Evolutionary conservation across 306 rosid species (phyloP).

Genomic region (Vicia villosa): DNA sequence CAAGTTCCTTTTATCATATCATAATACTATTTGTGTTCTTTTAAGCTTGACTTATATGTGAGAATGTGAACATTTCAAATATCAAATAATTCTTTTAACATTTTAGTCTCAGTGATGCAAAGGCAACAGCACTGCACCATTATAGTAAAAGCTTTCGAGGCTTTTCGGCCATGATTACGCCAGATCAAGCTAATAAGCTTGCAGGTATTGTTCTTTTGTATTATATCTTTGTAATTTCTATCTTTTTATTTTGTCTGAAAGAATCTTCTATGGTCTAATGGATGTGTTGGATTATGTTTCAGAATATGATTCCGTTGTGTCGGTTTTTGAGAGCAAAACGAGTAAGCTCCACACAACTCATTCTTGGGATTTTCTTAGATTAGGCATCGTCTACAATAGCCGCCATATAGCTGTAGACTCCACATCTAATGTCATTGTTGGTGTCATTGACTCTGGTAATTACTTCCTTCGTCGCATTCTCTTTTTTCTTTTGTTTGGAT

Average conservation of each 20-base stretch:
- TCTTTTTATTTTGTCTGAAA: not conserved
- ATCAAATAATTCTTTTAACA: conserved; percentile 28
- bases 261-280: conserved; percentile 24
- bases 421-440: conserved; percentile 56
- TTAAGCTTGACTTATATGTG: conserved; percentile 6
- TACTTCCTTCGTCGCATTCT: conserved; percentile 9
- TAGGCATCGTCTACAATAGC: conserved; percentile 41
- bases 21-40: not conserved
- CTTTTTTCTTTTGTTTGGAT: not conserved
- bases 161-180: conserved; percentile 71
- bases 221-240: conserved; percentile 12
- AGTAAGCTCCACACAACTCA: conserved; percentile 61
- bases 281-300: conserved; percentile 35
- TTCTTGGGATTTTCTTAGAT: conserved; percentile 72
- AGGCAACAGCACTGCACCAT: conserved; percentile 54
- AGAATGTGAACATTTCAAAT: conserved; percentile 9
- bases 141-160: conserved; percentile 70
- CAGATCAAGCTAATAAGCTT: conserved; percentile 59
- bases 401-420: conserved; percentile 35
- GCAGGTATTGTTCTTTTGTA: conserved; percentile 43
- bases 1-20: not conserved
- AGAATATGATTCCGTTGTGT: conserved; percentile 54
- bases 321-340: conserved; percentile 69
- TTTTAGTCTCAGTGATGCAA: conserved; percentile 52
- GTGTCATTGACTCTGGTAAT: conserved; percentile 71